Conservation (phyloP, 177 flowering plant species). For the Tripterygium wilfordii region DNA sequence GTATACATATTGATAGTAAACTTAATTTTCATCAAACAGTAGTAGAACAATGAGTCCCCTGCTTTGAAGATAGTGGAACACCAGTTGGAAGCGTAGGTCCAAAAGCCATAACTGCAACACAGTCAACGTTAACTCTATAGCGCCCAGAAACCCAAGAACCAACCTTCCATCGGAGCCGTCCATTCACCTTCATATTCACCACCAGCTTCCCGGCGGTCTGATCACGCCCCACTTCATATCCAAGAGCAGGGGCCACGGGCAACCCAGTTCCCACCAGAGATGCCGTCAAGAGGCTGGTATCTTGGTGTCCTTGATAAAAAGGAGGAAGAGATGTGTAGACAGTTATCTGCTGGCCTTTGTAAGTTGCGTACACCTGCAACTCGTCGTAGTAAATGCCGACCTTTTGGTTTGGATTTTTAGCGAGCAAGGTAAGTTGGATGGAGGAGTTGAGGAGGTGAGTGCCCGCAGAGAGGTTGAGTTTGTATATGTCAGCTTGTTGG, state of each 20-base stretch:
- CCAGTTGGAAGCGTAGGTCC: slow-evolving; percentile 34
- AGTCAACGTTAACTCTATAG: slow-evolving; percentile 52
- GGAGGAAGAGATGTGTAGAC: slow-evolving; percentile 45
- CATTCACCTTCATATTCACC: slow-evolving; percentile 48
- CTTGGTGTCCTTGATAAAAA: slow-evolving; percentile 73
- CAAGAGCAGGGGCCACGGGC: slow-evolving; percentile 64
- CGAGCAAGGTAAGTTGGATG: slow-evolving; percentile 56
- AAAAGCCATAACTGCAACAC: slow-evolving; percentile 48
- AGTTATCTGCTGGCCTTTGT: slow-evolving; percentile 79
- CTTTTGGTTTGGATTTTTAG: slow-evolving; percentile 67
- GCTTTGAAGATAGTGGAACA: slow-evolving; percentile 44
- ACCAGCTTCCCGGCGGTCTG: slow-evolving; percentile 44
- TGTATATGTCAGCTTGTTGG: slow-evolving; percentile 51
- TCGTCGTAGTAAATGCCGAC: slow-evolving; percentile 77
- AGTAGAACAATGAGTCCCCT: slow-evolving; percentile 63
- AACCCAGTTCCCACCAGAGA: slow-evolving; percentile 42
- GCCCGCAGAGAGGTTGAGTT: slow-evolving; percentile 54
- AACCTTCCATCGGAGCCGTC: slow-evolving; percentile 72
- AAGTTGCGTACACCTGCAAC: slow-evolving; percentile 52
- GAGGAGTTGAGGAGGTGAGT: slow-evolving; percentile 72
- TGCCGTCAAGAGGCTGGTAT: slow-evolving; percentile 45
- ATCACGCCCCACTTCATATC: slow-evolving; percentile 58
- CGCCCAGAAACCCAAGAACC: slow-evolving; percentile 77
- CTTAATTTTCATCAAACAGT: too few species aligned
- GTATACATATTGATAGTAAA: too few species aligned